Evolutionary conservation across 352 stramenopile genomes (phyloP), one percentile per base, ranked within the genome.

Genomic region (Phytophthora pistaciae): DNA sequence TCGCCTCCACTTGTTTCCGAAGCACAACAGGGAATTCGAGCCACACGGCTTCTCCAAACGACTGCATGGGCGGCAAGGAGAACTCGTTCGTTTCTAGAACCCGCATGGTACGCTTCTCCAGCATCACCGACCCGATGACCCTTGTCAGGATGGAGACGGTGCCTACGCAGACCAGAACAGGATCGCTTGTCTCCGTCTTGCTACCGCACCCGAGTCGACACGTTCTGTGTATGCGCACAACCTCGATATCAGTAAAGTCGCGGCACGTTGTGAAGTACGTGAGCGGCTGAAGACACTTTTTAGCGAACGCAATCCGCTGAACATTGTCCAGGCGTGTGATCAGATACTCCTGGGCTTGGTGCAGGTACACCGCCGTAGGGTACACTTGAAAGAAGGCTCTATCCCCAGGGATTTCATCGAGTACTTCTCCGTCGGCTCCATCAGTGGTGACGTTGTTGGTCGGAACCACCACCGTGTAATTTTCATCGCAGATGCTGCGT

Each of bases 51-150:
- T 97, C 88, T 7, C 95, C 98, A 50, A 98, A 96, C 58, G 90
- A 96, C 79, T 99, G 92, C 88, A 99, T 97, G 1, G 87, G 90
- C 14, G 98, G 98, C n/a, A 99, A 79, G 0, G 88, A 92, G 63
- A 99, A 98, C 64, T 98, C 94, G 54, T 91, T 94, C 29, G 85
- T 80, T 56, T 91, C 87, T 56, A 99, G 68, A 42, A 86, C 64
- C 31, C 78, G 70, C 76, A 93, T 86, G 16, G 85, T 91, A 13
- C 78, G 77, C 69, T 96, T 97, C 72, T 96, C 94, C 48, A 97
- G 54, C 59, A 97, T 85, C 27, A 77, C 85, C 44, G 88, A 97
- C 40, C 95, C 95, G 64, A 93, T 88, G 18, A 98, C 92, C 7
- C 77, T 82, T 5, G 82, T 96, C 40, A 88, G 54, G 23, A 97